Percentiles rank a stretch among this genome's conserved stretches.
Evolutionary conservation across 2,329 filamentous ascomycete genomes (phyloP).

Genomic region (Aspergillus ochraceoroseus): DNA sequence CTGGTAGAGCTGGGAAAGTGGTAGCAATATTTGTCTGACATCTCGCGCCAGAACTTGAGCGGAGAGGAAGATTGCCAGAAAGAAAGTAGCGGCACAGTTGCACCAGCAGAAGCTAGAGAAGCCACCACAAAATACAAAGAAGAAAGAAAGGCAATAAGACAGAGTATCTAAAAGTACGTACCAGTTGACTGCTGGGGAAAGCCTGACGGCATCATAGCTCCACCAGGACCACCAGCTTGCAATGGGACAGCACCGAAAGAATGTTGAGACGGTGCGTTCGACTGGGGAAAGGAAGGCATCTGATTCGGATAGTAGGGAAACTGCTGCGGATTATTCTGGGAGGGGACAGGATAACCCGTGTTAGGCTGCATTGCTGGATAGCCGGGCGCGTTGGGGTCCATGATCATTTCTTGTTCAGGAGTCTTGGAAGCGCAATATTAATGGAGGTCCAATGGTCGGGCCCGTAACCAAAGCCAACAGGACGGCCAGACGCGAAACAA

Average conservation of each 20-base stretch:
- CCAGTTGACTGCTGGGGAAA: slow-evolving; percentile 36
- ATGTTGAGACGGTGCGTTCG: slow-evolving; percentile 33
- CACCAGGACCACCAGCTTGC: slow-evolving; percentile 34
- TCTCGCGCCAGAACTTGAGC: too few relatives aligned
- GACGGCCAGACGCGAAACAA: too few relatives aligned
- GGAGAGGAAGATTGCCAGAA: not conserved
- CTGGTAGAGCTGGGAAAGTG: too few relatives aligned
- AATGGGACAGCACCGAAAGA: slow-evolving; percentile 35
- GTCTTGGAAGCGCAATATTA: slow-evolving; percentile 8
- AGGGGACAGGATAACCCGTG: slow-evolving; percentile 34
- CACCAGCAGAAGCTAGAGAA: slow-evolving; percentile 1
- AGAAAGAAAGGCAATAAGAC: slow-evolving; percentile 9
- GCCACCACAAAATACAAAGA: slow-evolving; percentile 11
- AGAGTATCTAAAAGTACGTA: slow-evolving; percentile 25
- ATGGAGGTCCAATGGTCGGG: slow-evolving; percentile 7
- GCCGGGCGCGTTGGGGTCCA: slow-evolving; percentile 31
- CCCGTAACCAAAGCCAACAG: not conserved
- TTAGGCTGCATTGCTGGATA: slow-evolving; percentile 25
- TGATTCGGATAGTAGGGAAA: slow-evolving; percentile 37
- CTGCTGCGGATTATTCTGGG: slow-evolving; percentile 31
- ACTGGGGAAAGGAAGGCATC: slow-evolving; percentile 32
- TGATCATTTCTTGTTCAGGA: slow-evolving; percentile 17
- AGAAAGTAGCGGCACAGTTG: not conserved
- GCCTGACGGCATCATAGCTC: slow-evolving; percentile 38
- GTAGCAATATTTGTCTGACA: too few relatives aligned